phyloP scores from a whole-genome alignment of 2,329 filamentous ascomycete species.

The Pezicula neosporulosa region DNA sequence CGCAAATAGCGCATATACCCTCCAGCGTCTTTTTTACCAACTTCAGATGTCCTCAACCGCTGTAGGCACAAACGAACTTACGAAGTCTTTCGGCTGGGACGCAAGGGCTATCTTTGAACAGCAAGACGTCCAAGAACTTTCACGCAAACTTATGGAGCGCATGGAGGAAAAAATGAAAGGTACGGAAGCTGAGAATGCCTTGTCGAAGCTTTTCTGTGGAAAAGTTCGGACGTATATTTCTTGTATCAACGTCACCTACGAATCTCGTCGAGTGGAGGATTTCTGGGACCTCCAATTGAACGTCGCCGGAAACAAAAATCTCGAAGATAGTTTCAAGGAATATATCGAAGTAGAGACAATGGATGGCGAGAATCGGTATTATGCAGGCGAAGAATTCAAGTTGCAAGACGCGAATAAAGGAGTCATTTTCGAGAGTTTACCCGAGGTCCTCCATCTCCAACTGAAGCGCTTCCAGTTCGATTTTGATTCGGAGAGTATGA shows the following conservation, averaged over 20 bases:
- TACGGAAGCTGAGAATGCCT: constrained; percentile 82
- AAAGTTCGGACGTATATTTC: constrained; percentile 99
- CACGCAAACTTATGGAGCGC: constrained; percentile 93
- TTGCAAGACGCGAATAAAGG: constrained; percentile 97
- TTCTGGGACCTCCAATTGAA: constrained; percentile 99
- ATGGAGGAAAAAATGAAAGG: constrained; percentile 99
- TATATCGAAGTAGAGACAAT: constrained; percentile 96
- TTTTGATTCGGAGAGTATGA: constrained; percentile 93
- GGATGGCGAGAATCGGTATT: constrained; percentile 98
- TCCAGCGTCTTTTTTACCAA: constrained; percentile 93
- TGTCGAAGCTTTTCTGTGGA: constrained; percentile 89
- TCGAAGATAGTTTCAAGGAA: constrained; percentile 92
- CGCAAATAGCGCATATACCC: constrained; percentile 85
- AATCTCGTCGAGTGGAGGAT: constrained; percentile 91
- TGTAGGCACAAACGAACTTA: constrained; percentile 89
- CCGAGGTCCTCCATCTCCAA: constrained; percentile 89
- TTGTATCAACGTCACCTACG: constrained; percentile 97
- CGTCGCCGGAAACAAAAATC: constrained; percentile 86
- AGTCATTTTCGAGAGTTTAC: constrained; percentile 94
- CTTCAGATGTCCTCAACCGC: constrained; percentile 82
- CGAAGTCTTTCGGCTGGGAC: constrained; percentile 97
- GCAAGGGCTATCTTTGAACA: constrained; percentile 97
- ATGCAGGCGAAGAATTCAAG: constrained; percentile 83
- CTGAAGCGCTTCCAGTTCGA: constrained; percentile 98
- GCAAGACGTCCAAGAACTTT: constrained; percentile 96